A percentile compares a stretch with the other conserved stretches of the same genome.
Evolutionary conservation across 148 eudicot species (phyloP).

Genomic region (Chenopodium formosanum): DNA sequence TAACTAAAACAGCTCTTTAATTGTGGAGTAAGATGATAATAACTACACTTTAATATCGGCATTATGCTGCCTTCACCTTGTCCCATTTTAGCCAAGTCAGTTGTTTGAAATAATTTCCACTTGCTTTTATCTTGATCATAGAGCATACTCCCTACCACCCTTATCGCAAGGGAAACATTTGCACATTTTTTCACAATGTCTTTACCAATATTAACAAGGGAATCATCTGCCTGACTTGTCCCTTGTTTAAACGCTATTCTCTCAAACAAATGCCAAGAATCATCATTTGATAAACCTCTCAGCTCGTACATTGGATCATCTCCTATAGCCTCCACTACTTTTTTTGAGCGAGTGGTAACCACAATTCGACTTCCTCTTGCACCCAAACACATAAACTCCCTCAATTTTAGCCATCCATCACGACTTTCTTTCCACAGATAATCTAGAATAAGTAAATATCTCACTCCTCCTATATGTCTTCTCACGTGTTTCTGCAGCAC

Average conservation of each 20-base stretch:
- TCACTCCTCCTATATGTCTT: constrained; percentile 9
- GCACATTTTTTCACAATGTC: no score
- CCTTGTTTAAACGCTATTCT: constrained; percentile 19
- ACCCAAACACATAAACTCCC: constrained; percentile 8
- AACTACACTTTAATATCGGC: no score
- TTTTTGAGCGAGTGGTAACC: constrained; percentile 25
- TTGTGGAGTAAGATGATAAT: no score
- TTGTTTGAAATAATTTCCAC: no score
- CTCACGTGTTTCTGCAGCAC: constrained; percentile 19
- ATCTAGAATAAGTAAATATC: constrained; percentile 23
- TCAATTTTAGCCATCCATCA: constrained; percentile 16
- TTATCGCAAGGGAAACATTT: no score
- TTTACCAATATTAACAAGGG: no score
- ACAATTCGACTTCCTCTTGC: constrained; percentile 19
- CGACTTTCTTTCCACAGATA: constrained; percentile 26
- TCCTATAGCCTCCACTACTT: constrained; percentile 12
- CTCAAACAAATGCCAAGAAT: constrained; percentile 34
- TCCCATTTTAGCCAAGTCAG: no score
- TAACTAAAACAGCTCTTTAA: no score
- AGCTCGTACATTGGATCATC: constrained; percentile 8
- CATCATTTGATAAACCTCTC: constrained; percentile 24
- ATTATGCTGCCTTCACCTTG: no score
- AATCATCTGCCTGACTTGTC: neutral
- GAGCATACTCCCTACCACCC: no score
- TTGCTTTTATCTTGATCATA: no score